Conservation (phyloP, 495 filamentous ascomycete genomes). For the Penicillium angulare region DNA sequence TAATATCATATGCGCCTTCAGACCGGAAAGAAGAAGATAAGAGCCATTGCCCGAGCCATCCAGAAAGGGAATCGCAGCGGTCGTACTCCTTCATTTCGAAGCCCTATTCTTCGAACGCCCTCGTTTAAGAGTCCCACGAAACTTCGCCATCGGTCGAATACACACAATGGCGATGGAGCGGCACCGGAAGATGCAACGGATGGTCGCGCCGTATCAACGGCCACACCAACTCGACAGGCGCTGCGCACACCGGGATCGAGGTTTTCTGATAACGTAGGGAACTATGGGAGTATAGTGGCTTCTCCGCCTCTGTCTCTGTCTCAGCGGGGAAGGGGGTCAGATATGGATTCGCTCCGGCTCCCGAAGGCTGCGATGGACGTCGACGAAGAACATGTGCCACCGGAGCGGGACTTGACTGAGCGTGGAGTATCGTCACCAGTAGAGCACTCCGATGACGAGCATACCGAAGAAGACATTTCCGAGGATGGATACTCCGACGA, state of each 20-base stretch:
- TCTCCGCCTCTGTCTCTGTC: constrained; percentile 52
- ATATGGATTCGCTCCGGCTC: constrained; percentile 58
- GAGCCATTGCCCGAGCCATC: constrained; percentile 70
- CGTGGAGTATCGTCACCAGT: no score
- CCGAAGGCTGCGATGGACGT: constrained; percentile 71
- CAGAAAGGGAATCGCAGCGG: constrained; percentile 58
- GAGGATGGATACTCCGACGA: constrained; percentile 3
- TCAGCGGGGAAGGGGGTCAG: constrained; percentile 28
- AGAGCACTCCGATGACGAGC: no score
- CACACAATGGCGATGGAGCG: constrained; percentile 23
- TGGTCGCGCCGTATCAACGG: constrained; percentile 26
- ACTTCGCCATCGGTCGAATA: background rate
- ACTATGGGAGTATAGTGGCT: constrained; percentile 75
- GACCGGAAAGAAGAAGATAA: constrained; percentile 87
- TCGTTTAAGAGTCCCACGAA: background rate
- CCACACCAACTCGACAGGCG: constrained; percentile 36
- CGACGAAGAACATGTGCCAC: constrained; percentile 27
- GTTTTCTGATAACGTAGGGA: constrained; percentile 37
- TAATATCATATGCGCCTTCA: constrained; percentile 15
- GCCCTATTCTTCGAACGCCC: constrained; percentile 16
- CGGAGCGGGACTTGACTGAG: constrained; percentile 25
- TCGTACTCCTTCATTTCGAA: constrained; percentile 40
- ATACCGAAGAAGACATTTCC: no score
- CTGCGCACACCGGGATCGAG: constrained; percentile 39
- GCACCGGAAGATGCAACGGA: constrained; percentile 13